phyloP scores from a whole-genome alignment of 2,329 filamentous ascomycete genomes.

The Elsinoe perseae region DNA sequence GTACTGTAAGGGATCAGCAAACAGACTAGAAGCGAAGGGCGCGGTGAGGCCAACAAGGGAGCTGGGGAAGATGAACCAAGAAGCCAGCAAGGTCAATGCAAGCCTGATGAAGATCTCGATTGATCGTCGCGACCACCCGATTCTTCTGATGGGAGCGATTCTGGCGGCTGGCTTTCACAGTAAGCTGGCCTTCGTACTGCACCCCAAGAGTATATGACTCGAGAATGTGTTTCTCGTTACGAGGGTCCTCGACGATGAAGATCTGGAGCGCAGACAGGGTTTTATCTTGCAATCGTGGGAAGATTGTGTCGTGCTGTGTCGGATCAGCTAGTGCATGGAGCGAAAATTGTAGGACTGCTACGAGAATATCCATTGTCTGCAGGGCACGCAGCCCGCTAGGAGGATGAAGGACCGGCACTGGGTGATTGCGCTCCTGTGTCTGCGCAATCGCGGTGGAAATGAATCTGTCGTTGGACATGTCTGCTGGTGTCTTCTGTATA shows the following conservation, averaged over 20 bases:
- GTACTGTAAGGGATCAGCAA: neutral
- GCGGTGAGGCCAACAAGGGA: neutral
- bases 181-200: slow-evolving; percentile 28
- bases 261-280: slow-evolving; percentile 37
- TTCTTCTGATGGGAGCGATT: neutral
- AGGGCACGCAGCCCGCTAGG: neutral
- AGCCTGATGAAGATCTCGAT: neutral
- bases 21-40: neutral
- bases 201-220: slow-evolving; percentile 42
- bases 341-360: neutral
- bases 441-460: neutral
- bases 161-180: neutral
- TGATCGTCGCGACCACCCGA: neutral
- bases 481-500: neutral
- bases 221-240: slow-evolving; percentile 31
- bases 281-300: slow-evolving; percentile 36
- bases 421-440: neutral
- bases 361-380: neutral
- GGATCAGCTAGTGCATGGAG: neutral
- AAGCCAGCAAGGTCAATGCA: neutral
- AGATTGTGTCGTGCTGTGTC: slow-evolving; percentile 37
- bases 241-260: slow-evolving; percentile 29
- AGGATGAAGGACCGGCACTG: neutral
- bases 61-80: neutral
- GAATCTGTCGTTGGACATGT: neutral